Evolutionary conservation across 2,329 filamentous ascomycete genomes (phyloP).

Genomic region (Pochonia chlamydosporia): DNA sequence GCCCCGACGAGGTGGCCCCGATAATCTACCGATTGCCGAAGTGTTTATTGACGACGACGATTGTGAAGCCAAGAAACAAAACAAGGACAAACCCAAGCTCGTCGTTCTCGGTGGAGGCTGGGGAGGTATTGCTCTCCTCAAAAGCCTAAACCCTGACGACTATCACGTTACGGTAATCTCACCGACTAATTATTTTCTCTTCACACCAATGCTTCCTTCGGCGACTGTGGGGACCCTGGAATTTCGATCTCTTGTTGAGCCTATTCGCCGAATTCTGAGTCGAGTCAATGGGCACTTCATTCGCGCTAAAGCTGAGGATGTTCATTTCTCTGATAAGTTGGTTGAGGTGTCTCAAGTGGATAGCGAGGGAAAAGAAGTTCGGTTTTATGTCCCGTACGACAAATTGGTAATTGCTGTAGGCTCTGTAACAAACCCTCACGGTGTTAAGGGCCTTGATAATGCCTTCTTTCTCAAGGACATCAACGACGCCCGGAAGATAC

Average conservation of each 20-base stretch:
- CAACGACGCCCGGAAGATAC: slow-evolving; percentile 81
- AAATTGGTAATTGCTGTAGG: slow-evolving; percentile 92
- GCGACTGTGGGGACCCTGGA: slow-evolving; percentile 95
- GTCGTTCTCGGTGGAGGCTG: slow-evolving; percentile 93
- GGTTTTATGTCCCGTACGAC: slow-evolving; percentile 95
- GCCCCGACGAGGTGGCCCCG: slow-evolving; percentile 79
- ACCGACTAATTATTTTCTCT: slow-evolving; percentile 93
- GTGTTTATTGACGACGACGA: slow-evolving; percentile 87
- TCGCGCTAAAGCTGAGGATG: slow-evolving; percentile 77
- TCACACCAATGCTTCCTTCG: slow-evolving; percentile 95
- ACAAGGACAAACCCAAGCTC: slow-evolving; percentile 84
- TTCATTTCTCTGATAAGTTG: slow-evolving; percentile 87
- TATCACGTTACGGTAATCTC: slow-evolving; percentile 96
- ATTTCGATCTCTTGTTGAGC: slow-evolving; percentile 85
- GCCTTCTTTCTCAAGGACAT: slow-evolving; percentile 96
- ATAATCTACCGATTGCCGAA: slow-evolving; percentile 90
- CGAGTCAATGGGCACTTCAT: slow-evolving; percentile 83
- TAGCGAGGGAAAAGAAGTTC: slow-evolving; percentile 61
- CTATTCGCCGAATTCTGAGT: slow-evolving; percentile 76
- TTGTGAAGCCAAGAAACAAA: slow-evolving; percentile 57
- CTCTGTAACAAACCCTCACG: slow-evolving; percentile 89
- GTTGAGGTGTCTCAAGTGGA: slow-evolving; percentile 78
- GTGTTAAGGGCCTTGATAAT: slow-evolving; percentile 89
- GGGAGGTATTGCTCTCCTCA: slow-evolving; percentile 88
- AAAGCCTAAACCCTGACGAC: slow-evolving; percentile 81